Base-by-base conservation (phyloP, 805 yeast genomes). In the Nakazawaea ernobii region DNA sequence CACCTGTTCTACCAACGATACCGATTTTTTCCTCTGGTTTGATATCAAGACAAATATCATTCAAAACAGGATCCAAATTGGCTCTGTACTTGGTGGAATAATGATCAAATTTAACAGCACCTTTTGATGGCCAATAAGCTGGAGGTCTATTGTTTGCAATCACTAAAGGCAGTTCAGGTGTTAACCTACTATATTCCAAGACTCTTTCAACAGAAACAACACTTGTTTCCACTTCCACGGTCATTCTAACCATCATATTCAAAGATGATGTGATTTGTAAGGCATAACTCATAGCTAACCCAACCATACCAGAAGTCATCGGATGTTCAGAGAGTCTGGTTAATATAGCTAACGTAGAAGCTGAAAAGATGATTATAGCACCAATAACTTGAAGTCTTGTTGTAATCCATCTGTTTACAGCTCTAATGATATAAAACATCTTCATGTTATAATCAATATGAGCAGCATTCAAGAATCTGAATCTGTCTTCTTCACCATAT, bases 231-330 rank as follows among this genome's bases (percentile, higher is more conserved):
- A 94, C 96, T 58, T 94, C 99, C 39, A 94, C 99, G 0, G 97
- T 88, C 98, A 91, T 92, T 69, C 99, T 79, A 29, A 94, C 98
- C 66, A 94, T 89, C 97, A 97, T 92, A 65, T 90, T 92, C 66
- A 94, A 76, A 0, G 96, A 77, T 66, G 90, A 96, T 0, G 99
- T 94, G 51, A 91, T 78, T 65, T 89, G 96, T 53, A 94, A 73
- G 2, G 99, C 92, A 66, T 94, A 95, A 41, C 95, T 85, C 57
- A 94, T 86, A 20, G 96, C 84, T 57, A 94, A 74, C 73, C 99
- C 99, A 59, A 91, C 91, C 60, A 87, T 69, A 11, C 97, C 95
- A 14, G 76, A 70, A 46, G 69, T 75, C 55, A 90, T 72, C 13
- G 50, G 46, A 33, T 27, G 36, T 5, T 15, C 30, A 5, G 35